Evolutionary conservation across 805 yeast genomes (phyloP).

Genomic region (Candida ovalis): DNA sequence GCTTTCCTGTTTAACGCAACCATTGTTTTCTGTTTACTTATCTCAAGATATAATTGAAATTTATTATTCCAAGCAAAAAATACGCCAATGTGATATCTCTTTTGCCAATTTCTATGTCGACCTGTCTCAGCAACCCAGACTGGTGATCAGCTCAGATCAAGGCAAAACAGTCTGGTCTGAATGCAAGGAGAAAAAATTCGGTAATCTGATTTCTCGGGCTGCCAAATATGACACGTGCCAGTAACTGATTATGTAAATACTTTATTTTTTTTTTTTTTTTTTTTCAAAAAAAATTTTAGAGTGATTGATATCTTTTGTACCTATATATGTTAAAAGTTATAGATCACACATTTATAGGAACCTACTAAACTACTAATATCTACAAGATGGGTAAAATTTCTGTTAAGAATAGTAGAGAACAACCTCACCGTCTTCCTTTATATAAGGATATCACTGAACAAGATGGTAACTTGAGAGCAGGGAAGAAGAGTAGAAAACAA

Average conservation of each 20-base stretch:
- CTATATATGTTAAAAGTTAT: background rate
- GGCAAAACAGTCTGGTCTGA: background rate
- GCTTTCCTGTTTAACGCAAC: slow-evolving; percentile 37
- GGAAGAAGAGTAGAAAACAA: slow-evolving; percentile 16
- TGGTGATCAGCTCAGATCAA: too few relatives aligned
- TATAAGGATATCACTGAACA: slow-evolving; percentile 73
- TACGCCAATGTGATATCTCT: too few relatives aligned
- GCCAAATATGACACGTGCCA: background rate
- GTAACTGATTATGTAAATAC: background rate
- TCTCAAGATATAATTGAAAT: background rate
- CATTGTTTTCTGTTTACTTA: slow-evolving; percentile 26
- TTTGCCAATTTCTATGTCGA: too few relatives aligned
- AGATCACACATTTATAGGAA: too few relatives aligned
- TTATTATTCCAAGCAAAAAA: background rate
- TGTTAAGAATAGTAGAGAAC: slow-evolving; percentile 46
- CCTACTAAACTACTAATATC: background rate
- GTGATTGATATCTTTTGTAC: too few relatives aligned
- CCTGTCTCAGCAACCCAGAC: too few relatives aligned
- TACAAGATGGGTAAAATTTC: slow-evolving; percentile 61
- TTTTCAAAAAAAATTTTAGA: slow-evolving; percentile 3
- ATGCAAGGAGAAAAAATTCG: background rate
- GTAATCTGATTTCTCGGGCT: background rate
- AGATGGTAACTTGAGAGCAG: slow-evolving; percentile 39
- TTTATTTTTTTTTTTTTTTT: slow-evolving; percentile 6
- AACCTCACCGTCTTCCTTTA: slow-evolving; percentile 77